Percentiles rank a stretch among this genome's conserved stretches.
Evolutionary conservation across 208 protist genomes (phyloP).

Genomic region (Lotmaria passim): DNA sequence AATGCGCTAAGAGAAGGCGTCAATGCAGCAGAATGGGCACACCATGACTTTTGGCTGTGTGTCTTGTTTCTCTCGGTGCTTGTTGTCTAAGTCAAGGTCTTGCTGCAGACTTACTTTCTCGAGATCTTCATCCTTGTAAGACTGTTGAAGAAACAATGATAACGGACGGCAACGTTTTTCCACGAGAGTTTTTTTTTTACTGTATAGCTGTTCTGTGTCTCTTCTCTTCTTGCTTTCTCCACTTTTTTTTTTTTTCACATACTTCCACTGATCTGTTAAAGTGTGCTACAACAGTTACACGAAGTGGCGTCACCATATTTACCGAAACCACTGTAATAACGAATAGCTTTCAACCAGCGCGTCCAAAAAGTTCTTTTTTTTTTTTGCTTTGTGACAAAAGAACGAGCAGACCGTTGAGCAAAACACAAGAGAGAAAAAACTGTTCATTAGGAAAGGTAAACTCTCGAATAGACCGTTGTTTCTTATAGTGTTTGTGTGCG

Average conservation of each 20-base stretch:
- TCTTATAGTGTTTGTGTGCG: background rate
- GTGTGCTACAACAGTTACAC: background rate
- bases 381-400: background rate
- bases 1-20: too few relatives aligned
- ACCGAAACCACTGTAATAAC: constrained; percentile 6
- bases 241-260: background rate
- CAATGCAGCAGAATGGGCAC: too few relatives aligned
- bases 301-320: background rate
- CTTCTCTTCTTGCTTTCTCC: background rate
- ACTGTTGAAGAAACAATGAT: too few relatives aligned
- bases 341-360: background rate
- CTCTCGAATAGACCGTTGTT: background rate
- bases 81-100: too few relatives aligned
- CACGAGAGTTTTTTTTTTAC: too few relatives aligned
- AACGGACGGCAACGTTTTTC: too few relatives aligned
- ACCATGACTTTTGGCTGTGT: too few relatives aligned
- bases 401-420: background rate
- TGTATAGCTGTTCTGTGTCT: background rate
- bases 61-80: too few relatives aligned
- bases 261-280: background rate
- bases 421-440: background rate
- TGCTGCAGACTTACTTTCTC: too few relatives aligned
- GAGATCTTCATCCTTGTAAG: too few relatives aligned
- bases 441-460: background rate
- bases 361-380: constrained; percentile 1